Evolutionary conservation across 1,139 yeast genomes (phyloP).

Genomic region (Kurtzmaniella quercitrusa): DNA sequence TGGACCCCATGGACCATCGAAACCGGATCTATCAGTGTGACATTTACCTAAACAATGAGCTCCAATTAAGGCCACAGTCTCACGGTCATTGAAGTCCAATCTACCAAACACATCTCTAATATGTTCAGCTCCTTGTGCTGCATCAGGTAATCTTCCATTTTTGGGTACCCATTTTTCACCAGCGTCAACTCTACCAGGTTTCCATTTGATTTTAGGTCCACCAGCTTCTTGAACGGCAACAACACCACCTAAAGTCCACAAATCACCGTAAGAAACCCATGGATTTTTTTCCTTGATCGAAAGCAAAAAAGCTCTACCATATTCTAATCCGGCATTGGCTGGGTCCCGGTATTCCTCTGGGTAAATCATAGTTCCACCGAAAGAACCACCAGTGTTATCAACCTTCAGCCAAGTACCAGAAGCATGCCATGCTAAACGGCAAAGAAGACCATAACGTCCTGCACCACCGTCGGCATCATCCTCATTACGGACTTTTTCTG

Average conservation of each 20-base stretch:
- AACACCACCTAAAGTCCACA: constrained; percentile 86
- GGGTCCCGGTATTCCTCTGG: constrained; percentile 63
- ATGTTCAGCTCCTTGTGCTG: constrained; percentile 63
- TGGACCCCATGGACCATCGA: constrained; percentile 95
- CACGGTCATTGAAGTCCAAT: constrained; percentile 77
- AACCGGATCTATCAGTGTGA: constrained; percentile 66
- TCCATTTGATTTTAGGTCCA: constrained; percentile 86
- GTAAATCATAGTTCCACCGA: constrained; percentile 78
- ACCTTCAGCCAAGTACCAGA: constrained; percentile 65
- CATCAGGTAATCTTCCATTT: constrained; percentile 81
- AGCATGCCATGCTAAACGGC: constrained; percentile 74
- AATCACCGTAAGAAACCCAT: constrained; percentile 83
- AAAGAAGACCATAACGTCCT: constrained; percentile 61
- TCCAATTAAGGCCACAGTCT: constrained; percentile 82
- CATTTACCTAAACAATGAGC: constrained; percentile 86
- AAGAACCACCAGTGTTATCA: constrained; percentile 70
- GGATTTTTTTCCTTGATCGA: constrained; percentile 61
- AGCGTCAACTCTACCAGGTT: constrained; percentile 70
- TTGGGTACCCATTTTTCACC: constrained; percentile 44
- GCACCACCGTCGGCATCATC: constrained; percentile 73
- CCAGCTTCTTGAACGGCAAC: constrained; percentile 79
- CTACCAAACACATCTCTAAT: constrained; percentile 63
- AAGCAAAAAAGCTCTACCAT: constrained; percentile 61
- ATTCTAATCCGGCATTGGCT: constrained; percentile 70
- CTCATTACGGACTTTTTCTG: constrained; percentile 65